Evolutionary conservation across 495 filamentous ascomycete species (phyloP).

Genomic region (Bacidia gigantensis): DNA sequence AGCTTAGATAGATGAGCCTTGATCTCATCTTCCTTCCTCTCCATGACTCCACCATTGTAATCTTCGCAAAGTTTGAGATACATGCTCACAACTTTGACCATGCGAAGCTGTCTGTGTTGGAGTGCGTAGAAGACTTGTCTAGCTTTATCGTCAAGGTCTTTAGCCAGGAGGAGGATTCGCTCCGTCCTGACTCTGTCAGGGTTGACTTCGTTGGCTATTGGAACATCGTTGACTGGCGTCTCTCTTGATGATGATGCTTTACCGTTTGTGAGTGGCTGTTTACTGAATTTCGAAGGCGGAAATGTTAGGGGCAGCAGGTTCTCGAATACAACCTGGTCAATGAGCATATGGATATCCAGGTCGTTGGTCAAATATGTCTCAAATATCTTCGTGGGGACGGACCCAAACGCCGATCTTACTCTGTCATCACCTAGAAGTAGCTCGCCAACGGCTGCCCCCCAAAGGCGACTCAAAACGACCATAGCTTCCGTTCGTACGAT

Average conservation of each 20-base stretch:
- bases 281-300: conserved; percentile 59
- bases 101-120: conserved; percentile 56
- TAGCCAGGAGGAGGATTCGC: conserved; percentile 67
- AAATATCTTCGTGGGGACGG: conserved; percentile 73
- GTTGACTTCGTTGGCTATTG: conserved; percentile 42
- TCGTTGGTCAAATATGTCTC: conserved; percentile 88
- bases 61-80: conserved; percentile 71
- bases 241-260: conserved; percentile 46
- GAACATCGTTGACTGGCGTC: conserved; percentile 30
- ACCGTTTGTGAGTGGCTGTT: conserved; percentile 44
- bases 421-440: conserved; percentile 70
- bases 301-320: conserved; percentile 72
- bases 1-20: conserved; percentile 53
- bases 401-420: conserved; percentile 54
- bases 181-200: conserved; percentile 76
- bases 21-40: conserved; percentile 52
- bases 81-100: conserved; percentile 52
- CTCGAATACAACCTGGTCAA: conserved; percentile 80
- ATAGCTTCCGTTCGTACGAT: conserved; percentile 75
- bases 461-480: conserved; percentile 67
- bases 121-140: conserved; percentile 83
- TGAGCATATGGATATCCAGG: conserved; percentile 62
- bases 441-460: conserved; percentile 81
- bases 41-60: conserved; percentile 48
- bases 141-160: conserved; percentile 61